phyloP scores from a whole-genome alignment of 129 eudicot species.

The Flaveria brownii region DNA sequence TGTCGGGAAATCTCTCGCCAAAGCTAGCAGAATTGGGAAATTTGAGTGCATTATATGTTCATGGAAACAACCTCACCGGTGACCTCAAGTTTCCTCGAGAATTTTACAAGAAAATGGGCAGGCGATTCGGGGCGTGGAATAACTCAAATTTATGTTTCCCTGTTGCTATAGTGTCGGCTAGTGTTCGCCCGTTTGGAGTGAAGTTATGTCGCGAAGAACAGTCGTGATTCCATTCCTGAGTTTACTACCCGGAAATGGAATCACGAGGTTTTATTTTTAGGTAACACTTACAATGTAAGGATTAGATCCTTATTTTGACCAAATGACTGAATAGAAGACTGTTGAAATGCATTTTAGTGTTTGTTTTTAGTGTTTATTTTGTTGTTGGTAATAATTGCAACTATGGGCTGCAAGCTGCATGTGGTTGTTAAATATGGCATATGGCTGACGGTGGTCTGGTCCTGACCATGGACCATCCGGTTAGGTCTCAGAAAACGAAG shows the following conservation, averaged over 20 bases:
- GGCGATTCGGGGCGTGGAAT: constrained; percentile 83
- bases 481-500: constrained; percentile 32
- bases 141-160: constrained; percentile 71
- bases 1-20: constrained; percentile 57
- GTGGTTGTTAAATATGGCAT: constrained; percentile 34
- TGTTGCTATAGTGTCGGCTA: constrained; percentile 17
- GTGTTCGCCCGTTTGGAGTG: constrained; percentile 64
- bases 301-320: constrained; percentile 26
- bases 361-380: not conserved
- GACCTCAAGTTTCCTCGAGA: constrained; percentile 54
- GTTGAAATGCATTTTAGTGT: constrained; percentile 13
- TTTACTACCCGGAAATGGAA: not conserved
- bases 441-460: constrained; percentile 32
- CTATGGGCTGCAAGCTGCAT: constrained; percentile 25
- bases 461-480: constrained; percentile 37
- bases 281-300: constrained; percentile 28
- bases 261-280: not conserved
- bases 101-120: constrained; percentile 77
- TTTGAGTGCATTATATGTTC: constrained; percentile 59
- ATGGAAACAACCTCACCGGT: constrained; percentile 81
- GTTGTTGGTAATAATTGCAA: constrained; percentile 27
- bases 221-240: constrained; percentile 21
- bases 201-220: constrained; percentile 51
- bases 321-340: too few species aligned
- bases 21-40: constrained; percentile 50